Conservation (phyloP, 768 basidiomycete genomes). For the Gautieria morchelliformis region DNA sequence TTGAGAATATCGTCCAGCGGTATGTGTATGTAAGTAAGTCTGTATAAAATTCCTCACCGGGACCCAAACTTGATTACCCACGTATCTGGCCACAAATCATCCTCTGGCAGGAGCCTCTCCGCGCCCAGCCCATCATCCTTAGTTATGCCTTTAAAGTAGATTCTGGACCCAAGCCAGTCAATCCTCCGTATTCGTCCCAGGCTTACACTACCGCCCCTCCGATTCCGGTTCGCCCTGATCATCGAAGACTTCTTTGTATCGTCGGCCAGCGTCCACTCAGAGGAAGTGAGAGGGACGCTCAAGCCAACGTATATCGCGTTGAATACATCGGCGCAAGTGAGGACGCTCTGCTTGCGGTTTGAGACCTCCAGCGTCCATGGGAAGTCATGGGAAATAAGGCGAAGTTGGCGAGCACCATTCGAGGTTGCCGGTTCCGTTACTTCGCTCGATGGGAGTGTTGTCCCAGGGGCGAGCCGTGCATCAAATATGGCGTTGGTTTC, state of each 20-base stretch:
- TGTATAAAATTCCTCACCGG: not conserved
- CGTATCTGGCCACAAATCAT: constrained; percentile 7
- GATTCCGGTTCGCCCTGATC: constrained; percentile 6
- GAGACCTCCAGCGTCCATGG: constrained; percentile 8
- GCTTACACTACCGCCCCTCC: not conserved
- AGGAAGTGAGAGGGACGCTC: constrained; percentile 2
- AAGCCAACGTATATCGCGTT: constrained; percentile 4
- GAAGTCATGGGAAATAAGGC: constrained; percentile 7
- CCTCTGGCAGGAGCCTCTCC: constrained; percentile 4
- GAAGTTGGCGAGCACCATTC: not conserved
- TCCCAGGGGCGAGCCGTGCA: not conserved
- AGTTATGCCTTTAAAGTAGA: constrained; percentile 6
- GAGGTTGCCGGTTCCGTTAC: constrained; percentile 3
- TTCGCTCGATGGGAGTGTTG: not conserved
- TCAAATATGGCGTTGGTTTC: constrained; percentile 3
- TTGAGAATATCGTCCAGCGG: not conserved
- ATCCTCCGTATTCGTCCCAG: constrained; percentile 4
- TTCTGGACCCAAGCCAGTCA: constrained; percentile 7
- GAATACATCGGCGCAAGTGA: constrained; percentile 8
- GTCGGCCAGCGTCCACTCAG: constrained; percentile 9
- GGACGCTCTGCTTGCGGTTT: not conserved
- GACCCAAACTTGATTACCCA: constrained; percentile 9
- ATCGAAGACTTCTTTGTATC: constrained; percentile 5
- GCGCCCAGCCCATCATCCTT: constrained; percentile 5
- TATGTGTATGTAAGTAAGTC: not conserved